Base-by-base conservation (phyloP, 1,139 yeast species). In the Taphrina confusa region DNA sequence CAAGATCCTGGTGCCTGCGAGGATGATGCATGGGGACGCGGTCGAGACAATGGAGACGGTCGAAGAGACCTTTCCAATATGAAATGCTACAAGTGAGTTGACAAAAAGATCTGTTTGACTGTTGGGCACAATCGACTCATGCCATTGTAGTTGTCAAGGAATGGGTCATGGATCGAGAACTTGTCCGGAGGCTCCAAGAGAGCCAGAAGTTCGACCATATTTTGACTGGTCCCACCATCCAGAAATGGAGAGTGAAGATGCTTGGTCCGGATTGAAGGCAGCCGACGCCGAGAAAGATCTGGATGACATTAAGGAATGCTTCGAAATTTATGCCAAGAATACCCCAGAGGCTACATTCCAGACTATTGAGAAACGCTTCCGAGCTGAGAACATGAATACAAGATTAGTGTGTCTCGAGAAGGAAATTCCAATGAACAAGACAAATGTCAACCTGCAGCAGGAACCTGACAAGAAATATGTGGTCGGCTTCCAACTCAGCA, bases 171-270 rank as follows among this genome's bases (percentile, higher is more conserved):
- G 18, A 12, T 31, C 52, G 5, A 9, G 52, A n/a, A 11, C 20
- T 22, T 47, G 52, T 34, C 52, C 52, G 2, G 40, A 47, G 42
- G 39, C 27, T 1, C 39, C 18, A 20, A 16, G 16, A 18, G 42
- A 31, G 31, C 18, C 30, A 22, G 40, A 20, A 14, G 2, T 33
- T 8, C n/a, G 16, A 22, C 40, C 40, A 9, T 33, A 20, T 18
- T 23, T 47, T 12, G 52, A 47, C 30, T 47, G 52, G 52, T 31
- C 52, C 3, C 52, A 33, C 8, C 52, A 47, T 16, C 52, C 52
- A 20, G 42, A 33, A 20, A 47, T 47, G 52, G 14, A n/a, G 5
- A 47, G 52, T 20, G 52, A 33, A 23, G 39, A 22, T 8, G 52
- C 52, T 11, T 47, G 52, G 52, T 40, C n/a, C 2, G n/a, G n/a